A percentile compares a stretch with the other conserved stretches of the same genome.
phyloP scores from a whole-genome alignment of 306 rosid species.

The Prunus persica region Prunus_persica_NCBIv2 NC_034009.1:26284501-26285000 shows the following conservation, averaged over 20 bases:
- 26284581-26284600: slow-evolving; percentile 22
- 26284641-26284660: slow-evolving; percentile 12
- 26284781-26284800: not conserved
- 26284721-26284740: slow-evolving; percentile 11
- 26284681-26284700: slow-evolving; percentile 19
- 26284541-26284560: slow-evolving; percentile 14
- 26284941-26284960: not conserved
- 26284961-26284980: not conserved
- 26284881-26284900: not conserved
- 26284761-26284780: not conserved
- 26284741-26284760: not conserved
- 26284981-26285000: not conserved
- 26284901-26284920: not conserved
- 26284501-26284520: slow-evolving; percentile 25
- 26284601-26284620: slow-evolving; percentile 29
- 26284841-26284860: not conserved
- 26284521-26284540: slow-evolving; percentile 31
- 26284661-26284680: slow-evolving; percentile 11
- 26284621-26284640: slow-evolving; percentile 23
- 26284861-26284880: not conserved
- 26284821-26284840: not conserved
- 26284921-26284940: not conserved
- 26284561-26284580: slow-evolving; percentile 24
- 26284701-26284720: slow-evolving; percentile 10
- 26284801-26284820: not conserved